These are phyloP conservation scores for Tetrahymena elliotti DNA, from an alignment of 73 alveolate genomes.

Conservation along the genomic window DNA sequence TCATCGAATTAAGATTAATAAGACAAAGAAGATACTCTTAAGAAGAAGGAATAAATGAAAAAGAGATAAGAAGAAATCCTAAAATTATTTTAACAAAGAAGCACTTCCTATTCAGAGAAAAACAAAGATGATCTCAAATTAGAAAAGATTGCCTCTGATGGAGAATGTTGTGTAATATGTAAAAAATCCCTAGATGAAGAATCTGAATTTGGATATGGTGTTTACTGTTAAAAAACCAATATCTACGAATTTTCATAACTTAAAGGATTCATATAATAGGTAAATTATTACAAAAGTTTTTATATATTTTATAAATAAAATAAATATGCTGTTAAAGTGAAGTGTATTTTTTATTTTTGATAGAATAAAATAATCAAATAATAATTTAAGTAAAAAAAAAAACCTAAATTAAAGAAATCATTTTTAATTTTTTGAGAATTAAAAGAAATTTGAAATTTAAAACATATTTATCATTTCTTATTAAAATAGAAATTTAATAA, in stretches of 20 bases:
- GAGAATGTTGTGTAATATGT: not conserved
- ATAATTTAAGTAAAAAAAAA: no score
- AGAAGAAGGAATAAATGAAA: not conserved
- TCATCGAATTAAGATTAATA: not conserved
- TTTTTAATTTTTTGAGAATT: no score
- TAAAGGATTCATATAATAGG: not conserved
- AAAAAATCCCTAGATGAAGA: not conserved
- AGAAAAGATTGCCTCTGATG: not conserved
- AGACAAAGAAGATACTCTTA: not conserved
- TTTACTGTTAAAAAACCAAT: not conserved
- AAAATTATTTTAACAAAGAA: not conserved
- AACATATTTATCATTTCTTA: no score
- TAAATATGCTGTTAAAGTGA: no score
- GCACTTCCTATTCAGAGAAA: not conserved
- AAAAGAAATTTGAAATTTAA: no score
- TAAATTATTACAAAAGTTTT: not conserved
- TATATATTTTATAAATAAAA: no score
- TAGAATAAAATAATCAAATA: no score
- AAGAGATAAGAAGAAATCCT: not conserved
- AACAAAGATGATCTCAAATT: not conserved
- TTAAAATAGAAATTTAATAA: no score
- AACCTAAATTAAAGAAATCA: no score
- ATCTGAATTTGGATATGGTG: not conserved
- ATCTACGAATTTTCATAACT: not conserved
- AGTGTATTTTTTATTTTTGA: no score